Conservation (phyloP, 805 yeast species). For the Candida alai region DNA sequence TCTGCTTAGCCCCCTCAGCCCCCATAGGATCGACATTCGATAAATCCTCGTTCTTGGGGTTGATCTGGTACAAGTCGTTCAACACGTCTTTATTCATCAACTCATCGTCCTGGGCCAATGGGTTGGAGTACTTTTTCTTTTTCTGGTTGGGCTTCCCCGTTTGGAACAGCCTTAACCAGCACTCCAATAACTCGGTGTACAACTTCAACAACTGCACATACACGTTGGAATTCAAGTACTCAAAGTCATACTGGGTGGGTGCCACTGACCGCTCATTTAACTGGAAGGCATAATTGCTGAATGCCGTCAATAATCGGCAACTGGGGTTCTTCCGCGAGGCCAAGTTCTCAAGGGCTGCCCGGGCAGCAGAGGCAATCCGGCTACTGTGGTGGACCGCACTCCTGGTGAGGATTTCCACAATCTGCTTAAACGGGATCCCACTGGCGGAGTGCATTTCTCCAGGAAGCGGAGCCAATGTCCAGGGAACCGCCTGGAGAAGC, state of each 20-base stretch:
- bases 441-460: slow-evolving; percentile 20
- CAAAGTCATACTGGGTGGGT: slow-evolving; percentile 48
- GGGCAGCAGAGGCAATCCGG: slow-evolving; percentile 61
- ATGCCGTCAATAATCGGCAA: slow-evolving; percentile 57
- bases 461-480: slow-evolving; percentile 39
- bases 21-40: slow-evolving; percentile 10
- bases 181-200: slow-evolving; percentile 73
- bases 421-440: slow-evolving; percentile 53
- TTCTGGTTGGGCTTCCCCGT: slow-evolving; percentile 10
- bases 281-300: slow-evolving; percentile 76
- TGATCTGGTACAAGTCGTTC: slow-evolving; percentile 43
- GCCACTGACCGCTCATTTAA: slow-evolving; percentile 62
- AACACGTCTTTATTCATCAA: slow-evolving; percentile 35
- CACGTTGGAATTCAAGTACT: slow-evolving; percentile 57
- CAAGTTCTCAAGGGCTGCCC: slow-evolving; percentile 57
- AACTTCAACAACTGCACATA: slow-evolving; percentile 59
- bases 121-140: slow-evolving; percentile 18
- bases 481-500: slow-evolving; percentile 69
- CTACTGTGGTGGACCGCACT: slow-evolving; percentile 68
- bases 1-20: slow-evolving; percentile 4
- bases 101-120: slow-evolving; percentile 31
- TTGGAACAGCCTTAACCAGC: slow-evolving; percentile 74
- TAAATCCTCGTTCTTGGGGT: slow-evolving; percentile 38
- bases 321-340: slow-evolving; percentile 70
- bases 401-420: slow-evolving; percentile 73